Evolutionary conservation across 1,139 yeast genomes (phyloP).

Genomic region (Taphrina communis): DNA sequence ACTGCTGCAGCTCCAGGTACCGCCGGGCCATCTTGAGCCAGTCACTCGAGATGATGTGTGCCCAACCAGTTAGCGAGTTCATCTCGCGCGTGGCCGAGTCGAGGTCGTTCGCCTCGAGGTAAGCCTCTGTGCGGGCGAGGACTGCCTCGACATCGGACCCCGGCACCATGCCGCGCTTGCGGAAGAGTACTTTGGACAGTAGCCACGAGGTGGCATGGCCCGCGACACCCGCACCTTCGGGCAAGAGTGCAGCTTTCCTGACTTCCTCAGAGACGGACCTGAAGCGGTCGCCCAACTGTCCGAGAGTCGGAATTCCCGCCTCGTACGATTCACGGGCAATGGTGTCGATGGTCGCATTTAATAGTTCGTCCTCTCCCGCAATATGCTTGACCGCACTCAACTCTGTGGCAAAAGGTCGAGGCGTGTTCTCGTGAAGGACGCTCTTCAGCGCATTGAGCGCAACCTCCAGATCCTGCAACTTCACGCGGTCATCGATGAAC

Average conservation of each 20-base stretch:
- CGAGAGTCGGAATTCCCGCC: constrained; percentile 62
- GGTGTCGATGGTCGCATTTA: constrained; percentile 55
- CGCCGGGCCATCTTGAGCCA: constrained; percentile 73
- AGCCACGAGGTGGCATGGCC: constrained; percentile 84
- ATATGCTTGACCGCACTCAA: constrained; percentile 53
- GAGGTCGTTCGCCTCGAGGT: constrained; percentile 75
- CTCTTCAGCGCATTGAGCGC: constrained; percentile 63
- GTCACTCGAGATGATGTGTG: constrained; percentile 84
- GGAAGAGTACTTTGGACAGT: constrained; percentile 74
- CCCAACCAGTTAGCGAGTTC: constrained; percentile 89
- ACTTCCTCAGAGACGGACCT: constrained; percentile 84
- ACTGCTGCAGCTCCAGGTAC: constrained; percentile 43
- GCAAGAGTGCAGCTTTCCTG: constrained; percentile 83
- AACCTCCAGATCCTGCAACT: constrained; percentile 63
- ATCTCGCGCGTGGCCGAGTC: constrained; percentile 93
- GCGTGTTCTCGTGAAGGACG: constrained; percentile 54
- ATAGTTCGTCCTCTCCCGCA: constrained; percentile 60
- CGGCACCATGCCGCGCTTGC: constrained; percentile 67
- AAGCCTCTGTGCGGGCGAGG: constrained; percentile 81
- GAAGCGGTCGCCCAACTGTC: constrained; percentile 70
- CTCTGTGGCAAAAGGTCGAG: constrained; percentile 53
- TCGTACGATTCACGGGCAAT: constrained; percentile 60
- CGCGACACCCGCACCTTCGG: constrained; percentile 93
- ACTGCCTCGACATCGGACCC: constrained; percentile 89
- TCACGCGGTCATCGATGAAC: constrained; percentile 63